Evolutionary conservation across 306 rosid species (phyloP).

Genomic region (Elaeagnus macrophylla): DNA sequence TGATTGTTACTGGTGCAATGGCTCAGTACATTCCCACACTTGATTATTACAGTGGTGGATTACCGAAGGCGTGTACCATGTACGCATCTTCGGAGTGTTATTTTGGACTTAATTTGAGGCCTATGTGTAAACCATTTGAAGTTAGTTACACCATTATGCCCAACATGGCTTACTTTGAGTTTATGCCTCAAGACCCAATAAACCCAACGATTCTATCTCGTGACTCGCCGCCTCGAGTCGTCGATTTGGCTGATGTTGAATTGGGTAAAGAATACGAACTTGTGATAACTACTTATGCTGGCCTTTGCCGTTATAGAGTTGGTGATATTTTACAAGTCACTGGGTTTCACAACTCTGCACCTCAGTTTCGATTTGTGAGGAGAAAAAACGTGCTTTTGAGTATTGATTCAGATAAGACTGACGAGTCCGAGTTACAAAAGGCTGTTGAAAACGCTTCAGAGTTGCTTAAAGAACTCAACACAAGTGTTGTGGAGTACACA

Average conservation of each 20-base stretch:
- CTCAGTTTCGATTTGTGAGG: slow-evolving; percentile 53
- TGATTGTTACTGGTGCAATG: slow-evolving; percentile 56
- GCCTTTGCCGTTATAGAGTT: slow-evolving; percentile 43
- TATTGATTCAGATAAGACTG: slow-evolving; percentile 54
- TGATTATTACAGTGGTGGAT: slow-evolving; percentile 40
- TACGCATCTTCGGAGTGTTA: slow-evolving; percentile 54
- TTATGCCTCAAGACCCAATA: slow-evolving; percentile 38
- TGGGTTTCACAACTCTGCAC: slow-evolving; percentile 62
- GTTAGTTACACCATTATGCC: slow-evolving; percentile 59
- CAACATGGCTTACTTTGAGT: slow-evolving; percentile 57
- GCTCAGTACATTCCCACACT: slow-evolving; percentile 58
- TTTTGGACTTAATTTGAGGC: slow-evolving; percentile 48
- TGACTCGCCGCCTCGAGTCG: slow-evolving; percentile 18
- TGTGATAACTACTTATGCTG: slow-evolving; percentile 46
- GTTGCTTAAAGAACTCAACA: slow-evolving; percentile 9
- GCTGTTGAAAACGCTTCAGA: slow-evolving; percentile 42
- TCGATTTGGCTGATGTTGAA: slow-evolving; percentile 33
- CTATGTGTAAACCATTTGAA: slow-evolving; percentile 41
- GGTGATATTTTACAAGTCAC: slow-evolving; percentile 55
- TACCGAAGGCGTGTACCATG: slow-evolving; percentile 51
- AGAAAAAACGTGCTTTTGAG: slow-evolving; percentile 46
- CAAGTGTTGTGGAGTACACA: slow-evolving; percentile 56
- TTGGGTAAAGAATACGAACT: slow-evolving; percentile 52
- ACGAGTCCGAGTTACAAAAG: slow-evolving; percentile 46
- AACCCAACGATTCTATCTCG: neutral